Evolutionary conservation across 352 stramenopile species (phyloP).

Genomic region (Globisporangium nagaii): DNA sequence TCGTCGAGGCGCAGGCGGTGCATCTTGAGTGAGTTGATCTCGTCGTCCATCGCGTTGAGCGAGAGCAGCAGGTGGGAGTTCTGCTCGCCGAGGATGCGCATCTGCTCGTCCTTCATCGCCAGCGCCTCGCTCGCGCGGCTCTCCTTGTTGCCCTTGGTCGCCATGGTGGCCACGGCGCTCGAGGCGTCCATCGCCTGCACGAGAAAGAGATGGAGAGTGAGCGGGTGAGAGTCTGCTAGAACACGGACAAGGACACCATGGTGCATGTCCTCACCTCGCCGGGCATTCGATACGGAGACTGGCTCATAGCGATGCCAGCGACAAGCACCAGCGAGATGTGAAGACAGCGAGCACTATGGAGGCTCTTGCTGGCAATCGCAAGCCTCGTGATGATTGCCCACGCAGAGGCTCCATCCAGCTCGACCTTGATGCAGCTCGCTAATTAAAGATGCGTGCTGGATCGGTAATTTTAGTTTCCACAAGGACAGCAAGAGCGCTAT

Average conservation of each 20-base stretch:
- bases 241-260: neutral
- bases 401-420: no score
- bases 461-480: no score
- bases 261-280: conserved; percentile 6
- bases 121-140: conserved; percentile 88
- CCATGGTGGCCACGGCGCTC: conserved; percentile 28
- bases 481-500: no score
- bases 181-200: neutral
- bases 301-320: conserved; percentile 4
- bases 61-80: conserved; percentile 85
- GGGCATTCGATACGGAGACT: conserved; percentile 7
- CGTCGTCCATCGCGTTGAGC: conserved; percentile 85
- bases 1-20: conserved; percentile 75
- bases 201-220: neutral
- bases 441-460: no score
- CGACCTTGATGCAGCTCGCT: no score
- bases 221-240: neutral
- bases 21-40: conserved; percentile 58
- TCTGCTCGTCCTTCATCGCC: conserved; percentile 95
- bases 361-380: no score
- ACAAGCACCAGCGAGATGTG: no score
- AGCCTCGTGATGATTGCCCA: no score
- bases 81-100: conserved; percentile 93
- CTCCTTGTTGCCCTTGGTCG: conserved; percentile 78
- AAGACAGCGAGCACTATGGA: no score